phyloP scores from a whole-genome alignment of 2,329 filamentous ascomycete species.

The Sporothrix pseudoabietina region DNA sequence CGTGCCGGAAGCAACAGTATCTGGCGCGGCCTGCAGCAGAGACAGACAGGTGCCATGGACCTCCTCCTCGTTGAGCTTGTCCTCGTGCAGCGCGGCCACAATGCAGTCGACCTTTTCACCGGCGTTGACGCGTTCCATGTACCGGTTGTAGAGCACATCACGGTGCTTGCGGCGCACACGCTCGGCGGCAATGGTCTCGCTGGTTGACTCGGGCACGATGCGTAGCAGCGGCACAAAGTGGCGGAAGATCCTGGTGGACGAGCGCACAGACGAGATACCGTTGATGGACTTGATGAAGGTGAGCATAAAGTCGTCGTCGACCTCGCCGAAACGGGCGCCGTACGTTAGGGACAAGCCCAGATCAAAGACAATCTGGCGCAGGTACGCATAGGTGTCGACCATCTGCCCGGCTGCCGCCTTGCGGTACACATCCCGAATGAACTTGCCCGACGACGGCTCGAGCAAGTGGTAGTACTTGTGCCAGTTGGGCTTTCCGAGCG shows the following conservation, averaged over 20 bases:
- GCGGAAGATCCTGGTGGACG: constrained; percentile 22
- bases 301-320: constrained; percentile 25
- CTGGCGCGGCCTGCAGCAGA: constrained; percentile 21
- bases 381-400: constrained; percentile 23
- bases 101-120: constrained; percentile 26
- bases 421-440: constrained; percentile 13
- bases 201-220: constrained; percentile 17
- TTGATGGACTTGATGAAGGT: constrained; percentile 23
- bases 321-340: constrained; percentile 25
- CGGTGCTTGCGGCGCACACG: constrained; percentile 15
- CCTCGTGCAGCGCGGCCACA: constrained; percentile 20
- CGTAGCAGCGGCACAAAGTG: constrained; percentile 26
- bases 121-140: constrained; percentile 12
- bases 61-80: constrained; percentile 24
- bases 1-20: constrained; percentile 15
- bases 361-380: constrained; percentile 22
- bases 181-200: constrained; percentile 22
- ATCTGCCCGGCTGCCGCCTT: background rate
- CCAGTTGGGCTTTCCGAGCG: constrained; percentile 24
- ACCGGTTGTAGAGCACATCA: constrained; percentile 18
- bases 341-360: constrained; percentile 24
- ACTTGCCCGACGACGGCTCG: constrained; percentile 22
- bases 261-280: constrained; percentile 25
- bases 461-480: constrained; percentile 23
- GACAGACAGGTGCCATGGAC: constrained; percentile 24